Base-by-base conservation (phyloP, 306 rosid genomes). In the Dalbergia cochinchinensis region DNA sequence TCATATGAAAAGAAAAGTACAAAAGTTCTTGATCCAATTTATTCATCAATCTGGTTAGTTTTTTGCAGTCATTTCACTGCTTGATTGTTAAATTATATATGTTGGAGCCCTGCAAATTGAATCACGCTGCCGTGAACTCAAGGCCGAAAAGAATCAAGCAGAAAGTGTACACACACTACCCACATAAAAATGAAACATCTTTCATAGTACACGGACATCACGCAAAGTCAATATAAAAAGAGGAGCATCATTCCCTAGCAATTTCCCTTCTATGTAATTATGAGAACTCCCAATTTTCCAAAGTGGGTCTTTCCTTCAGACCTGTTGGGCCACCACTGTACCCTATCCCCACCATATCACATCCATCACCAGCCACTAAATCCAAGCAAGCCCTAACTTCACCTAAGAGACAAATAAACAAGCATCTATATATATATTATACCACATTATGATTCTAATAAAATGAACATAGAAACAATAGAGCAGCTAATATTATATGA, bases 191-290 rank as follows among this genome's bases (percentile, higher is more conserved):
- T 78, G 82, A 58, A 82, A 68, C 63, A 54, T 54, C 71, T 53
- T 48, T 54, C 37, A 63, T 12, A 11, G 44, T 18, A 73, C 20
- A 63, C 31, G 55, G 70, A 63, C 16, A 54, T n/a, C 8, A 3
- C 66, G 6, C 39, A 85, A 90, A 85, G 95, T 87, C 85, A 85
- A 82, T 64, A 54, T 80, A 47, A 80, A 74, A 84, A 76, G 76
- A 59, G 81, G 66, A 77, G 74, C 85, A 82, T 74, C 82, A 83
- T 74, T 83, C 73, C 41, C 41, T 37, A 26, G 31, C 31, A 1
- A 37, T 37, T 37, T 37, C 41, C 61, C 44, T 75, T 45, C 65
- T 50, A 62, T 86, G 85, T 33, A 83, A 85, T 82, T 73, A 89
- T 89, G 71, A 71, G 75, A 47, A 75, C 64, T 63, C 42, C 60